Percentiles rank a stretch among this genome's conserved stretches.
Conservation (phyloP, 805 yeast genomes). For the Saccharomycopsis amapae region DNA sequence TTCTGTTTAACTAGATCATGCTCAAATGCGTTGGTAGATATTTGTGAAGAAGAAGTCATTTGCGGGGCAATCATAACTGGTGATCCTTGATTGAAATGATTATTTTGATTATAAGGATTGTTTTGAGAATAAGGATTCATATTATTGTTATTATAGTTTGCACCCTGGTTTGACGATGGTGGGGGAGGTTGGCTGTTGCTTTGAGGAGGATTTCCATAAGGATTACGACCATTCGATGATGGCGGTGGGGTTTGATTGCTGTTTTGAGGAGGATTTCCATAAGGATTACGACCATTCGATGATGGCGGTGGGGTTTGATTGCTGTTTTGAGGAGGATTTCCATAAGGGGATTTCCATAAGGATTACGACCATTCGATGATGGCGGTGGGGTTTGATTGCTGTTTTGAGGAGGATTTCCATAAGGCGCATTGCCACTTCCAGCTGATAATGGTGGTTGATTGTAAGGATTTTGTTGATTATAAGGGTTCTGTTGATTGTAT, state of each 20-base stretch:
- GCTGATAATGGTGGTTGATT: constrained; percentile 1
- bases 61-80: constrained; percentile 5
- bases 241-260: not conserved
- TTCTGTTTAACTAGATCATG: constrained; percentile 13
- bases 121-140: not conserved
- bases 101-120: not conserved
- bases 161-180: constrained; percentile 1
- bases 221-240: not conserved
- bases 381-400: not conserved
- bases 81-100: not conserved
- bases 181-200: not conserved
- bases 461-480: not conserved
- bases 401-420: no score
- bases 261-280: not conserved
- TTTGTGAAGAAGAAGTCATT: constrained; percentile 5
- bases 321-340: not conserved
- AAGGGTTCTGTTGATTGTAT: constrained; percentile 1
- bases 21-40: constrained; percentile 16
- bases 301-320: not conserved
- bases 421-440: no score
- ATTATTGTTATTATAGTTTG: not conserved
- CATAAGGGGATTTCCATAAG: no score
- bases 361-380: not conserved
- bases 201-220: not conserved
- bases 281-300: not conserved